Evolutionary conservation across 2,329 filamentous ascomycete species (phyloP).

Genomic region (Pseudogymnoascus sp.): DNA sequence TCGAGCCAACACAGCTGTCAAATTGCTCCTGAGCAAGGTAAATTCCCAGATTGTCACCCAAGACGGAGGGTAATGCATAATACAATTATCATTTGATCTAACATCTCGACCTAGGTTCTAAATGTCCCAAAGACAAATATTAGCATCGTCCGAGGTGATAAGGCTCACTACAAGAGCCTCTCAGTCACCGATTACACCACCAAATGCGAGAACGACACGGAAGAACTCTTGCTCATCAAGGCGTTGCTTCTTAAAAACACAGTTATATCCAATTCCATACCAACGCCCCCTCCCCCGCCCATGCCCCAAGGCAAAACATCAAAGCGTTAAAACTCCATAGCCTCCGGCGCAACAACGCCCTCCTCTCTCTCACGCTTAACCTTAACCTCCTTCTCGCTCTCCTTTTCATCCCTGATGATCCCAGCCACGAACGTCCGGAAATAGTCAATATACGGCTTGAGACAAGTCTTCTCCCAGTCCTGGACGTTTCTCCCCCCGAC

Average conservation of each 20-base stretch:
- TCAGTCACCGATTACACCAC: not conserved
- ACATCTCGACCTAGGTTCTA: not conserved
- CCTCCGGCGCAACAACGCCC: conserved; percentile 31
- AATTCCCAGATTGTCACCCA: not conserved
- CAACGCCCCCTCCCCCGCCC: not conserved
- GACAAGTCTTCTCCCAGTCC: conserved; percentile 95
- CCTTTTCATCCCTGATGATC: conserved; percentile 65
- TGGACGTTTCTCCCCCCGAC: conserved; percentile 46
- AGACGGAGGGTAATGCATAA: not conserved
- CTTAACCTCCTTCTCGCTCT: conserved; percentile 42
- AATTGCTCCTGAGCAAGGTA: conserved; percentile 3
- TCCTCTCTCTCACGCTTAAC: conserved; percentile 45
- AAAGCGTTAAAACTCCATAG: conserved; percentile 55
- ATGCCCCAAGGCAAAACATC: not conserved
- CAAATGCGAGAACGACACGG: not conserved
- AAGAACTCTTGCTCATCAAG: conserved; percentile 6
- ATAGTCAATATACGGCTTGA: conserved; percentile 86
- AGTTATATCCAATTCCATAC: conserved; percentile 3
- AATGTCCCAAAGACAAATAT: conserved; percentile 3
- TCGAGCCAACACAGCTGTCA: not conserved
- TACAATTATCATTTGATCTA: not conserved
- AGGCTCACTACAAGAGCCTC: not conserved
- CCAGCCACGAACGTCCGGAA: conserved; percentile 75
- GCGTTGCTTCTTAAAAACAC: not conserved
- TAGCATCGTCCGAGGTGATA: not conserved